phyloP scores from a whole-genome alignment of 2,329 filamentous ascomycete genomes.

The Trichoderma citrinoviride region DNA sequence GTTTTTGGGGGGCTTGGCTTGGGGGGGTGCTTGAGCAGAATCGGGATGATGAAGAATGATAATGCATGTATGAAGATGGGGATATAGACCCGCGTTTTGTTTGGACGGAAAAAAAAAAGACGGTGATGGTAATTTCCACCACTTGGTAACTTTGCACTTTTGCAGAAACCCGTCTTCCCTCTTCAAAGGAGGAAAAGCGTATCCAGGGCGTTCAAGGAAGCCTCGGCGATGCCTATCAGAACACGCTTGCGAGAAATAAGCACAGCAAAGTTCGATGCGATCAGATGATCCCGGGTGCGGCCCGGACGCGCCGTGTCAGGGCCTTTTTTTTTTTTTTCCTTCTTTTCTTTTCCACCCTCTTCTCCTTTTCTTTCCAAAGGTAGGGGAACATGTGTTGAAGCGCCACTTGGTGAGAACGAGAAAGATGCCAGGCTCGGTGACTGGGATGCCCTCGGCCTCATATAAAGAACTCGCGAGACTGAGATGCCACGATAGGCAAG shows the following conservation, averaged over 20 bases:
- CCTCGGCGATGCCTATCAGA: conserved; percentile 3
- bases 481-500: no score
- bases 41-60: not conserved
- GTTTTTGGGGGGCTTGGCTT: no score
- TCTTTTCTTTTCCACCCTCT: not conserved
- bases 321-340: not conserved
- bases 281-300: conserved; percentile 21
- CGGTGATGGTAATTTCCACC: conserved; percentile 1
- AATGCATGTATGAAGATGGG: not conserved
- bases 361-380: not conserved
- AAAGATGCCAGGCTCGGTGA: no score
- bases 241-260: not conserved
- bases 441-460: no score
- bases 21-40: not conserved
- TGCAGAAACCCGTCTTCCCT: not conserved
- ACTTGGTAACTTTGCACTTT: not conserved
- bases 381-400: not conserved
- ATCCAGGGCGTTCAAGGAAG: not conserved
- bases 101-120: not conserved
- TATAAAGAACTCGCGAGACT: no score
- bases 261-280: conserved; percentile 7
- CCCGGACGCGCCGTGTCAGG: conserved; percentile 17
- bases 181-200: not conserved
- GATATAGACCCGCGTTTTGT: not conserved
- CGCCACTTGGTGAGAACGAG: not conserved